A percentile compares a stretch with the other conserved stretches of the same genome.
Conservation (phyloP, 2,329 filamentous ascomycete species). For the Microcyclospora pomicola region DNA sequence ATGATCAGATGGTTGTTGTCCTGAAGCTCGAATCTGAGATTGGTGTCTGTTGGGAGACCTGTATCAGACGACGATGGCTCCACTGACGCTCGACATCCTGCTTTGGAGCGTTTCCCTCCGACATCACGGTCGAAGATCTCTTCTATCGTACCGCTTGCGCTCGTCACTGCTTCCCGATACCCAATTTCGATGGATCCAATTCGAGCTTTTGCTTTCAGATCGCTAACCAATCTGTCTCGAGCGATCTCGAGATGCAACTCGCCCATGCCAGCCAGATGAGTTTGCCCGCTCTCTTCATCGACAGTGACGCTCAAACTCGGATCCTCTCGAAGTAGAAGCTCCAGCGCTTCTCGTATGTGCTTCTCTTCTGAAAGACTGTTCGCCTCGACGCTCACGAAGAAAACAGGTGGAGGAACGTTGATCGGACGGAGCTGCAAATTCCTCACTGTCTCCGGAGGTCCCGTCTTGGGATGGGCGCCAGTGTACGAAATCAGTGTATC, state of each 20-base stretch:
- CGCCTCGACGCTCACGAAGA: constrained; percentile 87
- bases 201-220: constrained; percentile 70
- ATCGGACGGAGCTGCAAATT: constrained; percentile 76
- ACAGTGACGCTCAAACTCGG: constrained; percentile 75
- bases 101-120: constrained; percentile 65
- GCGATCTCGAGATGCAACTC: constrained; percentile 92
- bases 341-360: constrained; percentile 60
- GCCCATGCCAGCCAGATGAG: constrained; percentile 89
- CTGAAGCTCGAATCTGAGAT: constrained; percentile 30
- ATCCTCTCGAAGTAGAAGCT: constrained; percentile 74
- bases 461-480: constrained; percentile 44
- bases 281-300: constrained; percentile 84
- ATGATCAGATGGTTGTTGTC: constrained; percentile 61
- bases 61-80: constrained; percentile 24
- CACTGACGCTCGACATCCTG: constrained; percentile 56
- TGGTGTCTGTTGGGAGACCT: constrained; percentile 14
- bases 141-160: constrained; percentile 41
- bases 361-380: constrained; percentile 66
- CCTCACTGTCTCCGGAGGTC: constrained; percentile 54
- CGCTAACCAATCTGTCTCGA: constrained; percentile 70
- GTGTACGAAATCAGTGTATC: constrained; percentile 75
- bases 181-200: constrained; percentile 92
- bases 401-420: constrained; percentile 80
- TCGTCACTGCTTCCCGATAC: constrained; percentile 70
- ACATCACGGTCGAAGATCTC: constrained; percentile 65